A percentile compares a stretch with the other conserved stretches of the same genome.
These are phyloP conservation scores for Tolypocladium album DNA, from an alignment of 2,329 filamentous ascomycete genomes.

Conservation along the genomic window DNA sequence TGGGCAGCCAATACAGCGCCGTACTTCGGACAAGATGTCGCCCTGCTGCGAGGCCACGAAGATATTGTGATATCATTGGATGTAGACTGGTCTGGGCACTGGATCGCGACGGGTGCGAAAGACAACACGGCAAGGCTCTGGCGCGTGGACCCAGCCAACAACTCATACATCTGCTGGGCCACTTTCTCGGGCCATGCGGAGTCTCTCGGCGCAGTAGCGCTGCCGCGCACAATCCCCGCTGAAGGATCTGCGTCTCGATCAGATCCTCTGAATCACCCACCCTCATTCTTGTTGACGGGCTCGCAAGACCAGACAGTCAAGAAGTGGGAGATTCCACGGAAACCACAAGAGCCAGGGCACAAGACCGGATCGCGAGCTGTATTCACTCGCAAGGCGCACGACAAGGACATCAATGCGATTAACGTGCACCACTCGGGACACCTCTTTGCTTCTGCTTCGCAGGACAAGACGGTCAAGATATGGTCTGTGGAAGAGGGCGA, in stretches of 20 bases:
- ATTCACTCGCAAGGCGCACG: slow-evolving; percentile 91
- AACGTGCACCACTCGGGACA: slow-evolving; percentile 64
- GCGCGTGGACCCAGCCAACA: slow-evolving; percentile 67
- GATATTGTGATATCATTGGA: slow-evolving; percentile 95
- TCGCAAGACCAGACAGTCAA: slow-evolving; percentile 95
- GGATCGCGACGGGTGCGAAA: slow-evolving; percentile 92
- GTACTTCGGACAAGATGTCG: slow-evolving; percentile 86
- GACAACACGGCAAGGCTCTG: slow-evolving; percentile 91
- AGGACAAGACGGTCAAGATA: slow-evolving; percentile 94
- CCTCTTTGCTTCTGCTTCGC: slow-evolving; percentile 92
- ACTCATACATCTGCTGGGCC: slow-evolving; percentile 69
- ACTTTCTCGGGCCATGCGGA: slow-evolving; percentile 88
- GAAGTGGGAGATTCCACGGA: slow-evolving; percentile 70
- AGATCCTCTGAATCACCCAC: slow-evolving; percentile 69
- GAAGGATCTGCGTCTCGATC: slow-evolving; percentile 59
- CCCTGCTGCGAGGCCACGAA: slow-evolving; percentile 76
- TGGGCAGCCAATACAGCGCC: slow-evolving; percentile 20
- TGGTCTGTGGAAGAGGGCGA: slow-evolving; percentile 89
- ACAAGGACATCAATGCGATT: slow-evolving; percentile 97
- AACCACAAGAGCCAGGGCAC: slow-evolving; percentile 29
- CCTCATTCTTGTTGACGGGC: slow-evolving; percentile 77
- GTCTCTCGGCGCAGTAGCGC: slow-evolving; percentile 78
- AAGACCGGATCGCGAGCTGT: slow-evolving; percentile 53
- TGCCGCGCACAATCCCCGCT: slow-evolving; percentile 61
- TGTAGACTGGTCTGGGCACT: slow-evolving; percentile 92